Evolutionary conservation across 805 yeast genomes (phyloP).

Genomic region (Sugiyamaella qingdaonensis): DNA sequence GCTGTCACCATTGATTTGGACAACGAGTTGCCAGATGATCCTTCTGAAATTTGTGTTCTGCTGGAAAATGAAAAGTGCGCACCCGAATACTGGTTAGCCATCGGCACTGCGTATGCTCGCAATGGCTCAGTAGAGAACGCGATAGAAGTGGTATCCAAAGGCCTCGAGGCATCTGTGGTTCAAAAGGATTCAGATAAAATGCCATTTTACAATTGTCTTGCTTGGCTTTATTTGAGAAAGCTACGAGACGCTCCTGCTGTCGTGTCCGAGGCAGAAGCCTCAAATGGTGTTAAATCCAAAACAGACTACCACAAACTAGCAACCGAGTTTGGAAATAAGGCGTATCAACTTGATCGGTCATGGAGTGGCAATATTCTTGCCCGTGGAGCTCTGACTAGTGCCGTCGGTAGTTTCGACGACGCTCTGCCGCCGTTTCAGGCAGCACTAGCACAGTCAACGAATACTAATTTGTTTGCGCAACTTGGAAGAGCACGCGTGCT

Average conservation of each 20-base stretch:
- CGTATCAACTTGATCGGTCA: slow-evolving; percentile 44
- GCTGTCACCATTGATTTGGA: slow-evolving; percentile 79
- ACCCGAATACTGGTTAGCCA: slow-evolving; percentile 75
- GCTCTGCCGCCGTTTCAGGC: slow-evolving; percentile 68
- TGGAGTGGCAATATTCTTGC: slow-evolving; percentile 51
- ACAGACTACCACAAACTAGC: slow-evolving; percentile 39
- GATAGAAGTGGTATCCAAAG: slow-evolving; percentile 56
- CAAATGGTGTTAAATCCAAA: slow-evolving; percentile 19
- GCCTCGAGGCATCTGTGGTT: slow-evolving; percentile 38
- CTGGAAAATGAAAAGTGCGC: slow-evolving; percentile 77
- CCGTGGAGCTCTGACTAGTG: slow-evolving; percentile 59
- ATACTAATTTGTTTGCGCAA: slow-evolving; percentile 67
- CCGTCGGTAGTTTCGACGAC: slow-evolving; percentile 59
- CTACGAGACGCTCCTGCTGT: slow-evolving; percentile 30
- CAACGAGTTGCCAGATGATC: slow-evolving; percentile 85
- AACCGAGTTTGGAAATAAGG: slow-evolving; percentile 43
- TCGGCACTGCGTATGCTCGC: slow-evolving; percentile 75
- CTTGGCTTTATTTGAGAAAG: slow-evolving; percentile 57
- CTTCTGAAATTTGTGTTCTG: slow-evolving; percentile 72
- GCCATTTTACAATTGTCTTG: slow-evolving; percentile 55
- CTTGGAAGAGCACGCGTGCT: slow-evolving; percentile 80
- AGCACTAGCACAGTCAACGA: slow-evolving; percentile 47
- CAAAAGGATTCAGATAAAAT: slow-evolving; percentile 39
- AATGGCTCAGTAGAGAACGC: slow-evolving; percentile 59
- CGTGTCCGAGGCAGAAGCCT: slow-evolving; percentile 14